Evolutionary conservation across 2,329 filamentous ascomycete genomes (phyloP).

Genomic region (Cercospora sp.): DNA sequence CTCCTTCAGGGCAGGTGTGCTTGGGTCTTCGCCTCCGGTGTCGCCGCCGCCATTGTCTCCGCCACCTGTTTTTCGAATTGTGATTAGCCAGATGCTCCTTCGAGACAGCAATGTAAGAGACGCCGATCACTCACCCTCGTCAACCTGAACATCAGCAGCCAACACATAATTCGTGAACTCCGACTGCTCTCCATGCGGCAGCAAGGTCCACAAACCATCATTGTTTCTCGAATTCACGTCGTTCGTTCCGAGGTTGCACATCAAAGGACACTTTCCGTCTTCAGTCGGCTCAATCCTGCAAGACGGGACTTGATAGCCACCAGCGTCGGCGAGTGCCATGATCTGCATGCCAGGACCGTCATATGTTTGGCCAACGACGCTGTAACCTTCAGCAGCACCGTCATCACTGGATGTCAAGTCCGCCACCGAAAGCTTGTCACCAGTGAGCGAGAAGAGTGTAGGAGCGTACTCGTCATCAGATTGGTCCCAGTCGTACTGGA

Average conservation of each 20-base stretch:
- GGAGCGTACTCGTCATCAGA: not conserved
- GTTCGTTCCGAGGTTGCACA: not conserved
- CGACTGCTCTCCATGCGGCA: not conserved
- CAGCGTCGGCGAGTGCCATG: not conserved
- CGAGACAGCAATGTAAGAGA: too few species aligned
- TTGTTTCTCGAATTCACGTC: not conserved
- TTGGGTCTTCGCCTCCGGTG: not conserved
- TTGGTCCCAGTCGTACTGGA: constrained; percentile 1
- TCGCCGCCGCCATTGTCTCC: not conserved
- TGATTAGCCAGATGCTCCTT: too few species aligned
- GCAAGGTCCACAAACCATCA: not conserved
- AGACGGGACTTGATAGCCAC: not conserved
- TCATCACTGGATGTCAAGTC: not conserved
- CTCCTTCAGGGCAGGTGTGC: not conserved
- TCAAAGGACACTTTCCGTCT: not conserved
- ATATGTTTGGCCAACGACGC: not conserved
- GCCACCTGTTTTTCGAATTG: not conserved
- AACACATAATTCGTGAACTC: not conserved
- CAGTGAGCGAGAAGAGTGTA: not conserved
- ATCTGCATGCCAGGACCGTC: not conserved
- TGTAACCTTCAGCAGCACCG: not conserved
- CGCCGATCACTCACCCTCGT: not conserved
- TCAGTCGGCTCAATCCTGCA: not conserved
- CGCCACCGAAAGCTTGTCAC: not conserved
- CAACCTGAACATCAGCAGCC: not conserved